Percentiles rank a stretch among this genome's conserved stretches.
phyloP scores from a whole-genome alignment of 169 alveolate species.

The Eimeria brunetti region DNA sequence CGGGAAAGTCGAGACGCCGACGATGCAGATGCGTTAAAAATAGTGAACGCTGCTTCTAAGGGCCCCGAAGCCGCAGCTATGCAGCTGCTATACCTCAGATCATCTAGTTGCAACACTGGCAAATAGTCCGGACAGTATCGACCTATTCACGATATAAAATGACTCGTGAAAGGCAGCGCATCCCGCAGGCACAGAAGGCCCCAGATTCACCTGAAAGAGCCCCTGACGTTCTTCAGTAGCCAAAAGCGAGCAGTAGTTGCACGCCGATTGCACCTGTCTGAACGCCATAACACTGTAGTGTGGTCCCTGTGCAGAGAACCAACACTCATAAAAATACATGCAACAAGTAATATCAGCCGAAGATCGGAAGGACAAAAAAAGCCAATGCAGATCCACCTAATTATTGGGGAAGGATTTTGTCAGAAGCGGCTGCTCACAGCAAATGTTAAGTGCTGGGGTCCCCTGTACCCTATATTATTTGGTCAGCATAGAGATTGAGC shows the following conservation, averaged over 20 bases:
- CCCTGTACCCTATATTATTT: background rate
- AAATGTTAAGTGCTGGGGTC: background rate
- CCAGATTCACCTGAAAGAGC: background rate
- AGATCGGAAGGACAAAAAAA: background rate
- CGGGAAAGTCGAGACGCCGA: background rate
- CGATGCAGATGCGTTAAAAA: background rate
- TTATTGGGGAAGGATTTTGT: background rate
- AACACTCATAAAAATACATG: background rate
- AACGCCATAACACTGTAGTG: background rate
- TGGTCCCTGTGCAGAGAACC: background rate
- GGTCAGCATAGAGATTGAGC: background rate
- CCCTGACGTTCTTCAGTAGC: background rate
- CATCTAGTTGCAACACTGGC: background rate
- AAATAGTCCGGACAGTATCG: background rate
- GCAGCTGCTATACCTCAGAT: conserved; percentile 1
- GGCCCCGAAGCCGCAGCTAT: background rate
- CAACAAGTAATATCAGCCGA: background rate
- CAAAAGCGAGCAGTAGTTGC: background rate
- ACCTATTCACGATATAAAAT: background rate
- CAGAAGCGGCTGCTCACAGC: background rate
- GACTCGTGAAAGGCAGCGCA: background rate
- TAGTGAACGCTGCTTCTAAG: background rate
- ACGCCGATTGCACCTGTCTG: conserved; percentile 42
- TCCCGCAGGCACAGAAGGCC: background rate
- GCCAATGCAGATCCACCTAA: background rate